Conservation (phyloP, 768 basidiomycete genomes). For the Auricularia heimuer region DNA sequence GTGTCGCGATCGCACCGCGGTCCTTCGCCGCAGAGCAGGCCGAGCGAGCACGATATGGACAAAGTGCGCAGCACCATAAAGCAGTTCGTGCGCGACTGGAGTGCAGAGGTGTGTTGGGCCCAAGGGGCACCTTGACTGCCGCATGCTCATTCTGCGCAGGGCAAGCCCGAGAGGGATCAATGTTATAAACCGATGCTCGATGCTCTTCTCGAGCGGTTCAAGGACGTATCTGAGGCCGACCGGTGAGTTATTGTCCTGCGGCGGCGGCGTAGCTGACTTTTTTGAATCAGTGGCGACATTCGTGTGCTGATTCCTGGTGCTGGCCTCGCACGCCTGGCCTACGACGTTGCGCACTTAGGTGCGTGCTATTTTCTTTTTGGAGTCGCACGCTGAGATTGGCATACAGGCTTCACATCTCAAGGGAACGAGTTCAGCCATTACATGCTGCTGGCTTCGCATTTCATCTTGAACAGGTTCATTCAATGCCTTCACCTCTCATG, state of each 20-base stretch:
- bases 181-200: conserved; percentile 79
- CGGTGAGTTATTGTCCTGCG: conserved; percentile 28
- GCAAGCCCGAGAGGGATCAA: conserved; percentile 60
- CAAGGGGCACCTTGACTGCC: neutral
- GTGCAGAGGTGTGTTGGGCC: conserved; percentile 48
- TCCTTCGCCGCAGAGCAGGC: conserved; percentile 28
- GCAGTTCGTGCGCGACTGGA: conserved; percentile 93
- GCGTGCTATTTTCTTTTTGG: conserved; percentile 10
- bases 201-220: conserved; percentile 57
- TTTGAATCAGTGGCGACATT: conserved; percentile 34
- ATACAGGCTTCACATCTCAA: conserved; percentile 75
- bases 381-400: neutral
- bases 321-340: conserved; percentile 80
- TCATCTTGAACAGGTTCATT: conserved; percentile 73
- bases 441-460: conserved; percentile 85
- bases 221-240: conserved; percentile 41
- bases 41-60: conserved; percentile 74
- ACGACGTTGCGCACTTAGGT: conserved; percentile 80
- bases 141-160: conserved; percentile 33
- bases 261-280: no score
- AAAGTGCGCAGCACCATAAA: conserved; percentile 87
- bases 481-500: neutral
- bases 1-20: neutral
- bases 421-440: conserved; percentile 95
- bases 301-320: conserved; percentile 85